These are phyloP conservation scores for Amanita rubescens DNA, from an alignment of 768 basidiomycete species.

Conservation along the genomic window DNA sequence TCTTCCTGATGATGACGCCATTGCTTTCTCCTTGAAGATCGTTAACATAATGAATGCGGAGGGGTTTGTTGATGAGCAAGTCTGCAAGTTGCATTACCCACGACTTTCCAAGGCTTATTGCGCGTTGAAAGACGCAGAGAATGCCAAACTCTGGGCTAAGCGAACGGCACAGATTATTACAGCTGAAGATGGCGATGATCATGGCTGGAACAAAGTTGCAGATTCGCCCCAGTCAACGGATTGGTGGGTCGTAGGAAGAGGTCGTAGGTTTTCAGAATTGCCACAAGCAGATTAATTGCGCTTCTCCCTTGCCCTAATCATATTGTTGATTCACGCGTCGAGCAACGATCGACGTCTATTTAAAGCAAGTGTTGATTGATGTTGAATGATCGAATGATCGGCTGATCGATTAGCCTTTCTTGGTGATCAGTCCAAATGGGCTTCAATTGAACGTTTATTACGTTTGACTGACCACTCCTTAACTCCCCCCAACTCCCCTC, in stretches of 20 bases:
- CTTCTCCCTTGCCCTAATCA: no score
- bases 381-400: no score
- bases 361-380: no score
- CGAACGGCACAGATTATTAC: slow-evolving; percentile 10
- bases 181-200: slow-evolving; percentile 7
- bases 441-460: no score
- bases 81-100: slow-evolving; percentile 11
- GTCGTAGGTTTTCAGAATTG: no score
- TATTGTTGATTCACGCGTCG: no score
- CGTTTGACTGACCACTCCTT: no score
- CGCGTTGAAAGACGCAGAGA: slow-evolving; percentile 12
- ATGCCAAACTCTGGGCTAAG: slow-evolving; percentile 11
- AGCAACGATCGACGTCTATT: no score
- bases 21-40: slow-evolving; percentile 5
- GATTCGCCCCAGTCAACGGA: slow-evolving; percentile 12
- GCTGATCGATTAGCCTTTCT: no score
- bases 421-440: no score
- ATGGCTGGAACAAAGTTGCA: slow-evolving; percentile 13
- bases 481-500: no score
- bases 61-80: neutral
- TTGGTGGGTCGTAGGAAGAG: slow-evolving; percentile 13
- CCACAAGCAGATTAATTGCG: no score
- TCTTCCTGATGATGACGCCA: slow-evolving; percentile 10
- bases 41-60: slow-evolving; percentile 14
- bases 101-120: slow-evolving; percentile 15